phyloP scores from a whole-genome alignment of 1,284 basidiomycete species.

The Rhodotorula sp. region DNA sequence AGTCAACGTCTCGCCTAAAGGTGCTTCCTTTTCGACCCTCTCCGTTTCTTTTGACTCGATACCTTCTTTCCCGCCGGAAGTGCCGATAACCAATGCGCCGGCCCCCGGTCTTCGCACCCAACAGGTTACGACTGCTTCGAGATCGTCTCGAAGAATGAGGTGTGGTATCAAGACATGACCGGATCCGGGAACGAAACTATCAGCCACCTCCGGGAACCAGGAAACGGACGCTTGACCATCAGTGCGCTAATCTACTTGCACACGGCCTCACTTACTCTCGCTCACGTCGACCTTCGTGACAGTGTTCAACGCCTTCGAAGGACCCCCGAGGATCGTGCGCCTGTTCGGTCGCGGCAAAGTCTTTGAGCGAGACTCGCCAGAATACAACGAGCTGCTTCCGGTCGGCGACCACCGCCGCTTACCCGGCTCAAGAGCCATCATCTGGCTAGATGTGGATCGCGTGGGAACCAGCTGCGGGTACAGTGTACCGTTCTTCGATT shows the following conservation, averaged over 20 bases:
- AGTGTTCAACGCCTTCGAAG: constrained; percentile 37
- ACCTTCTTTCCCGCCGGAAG: background rate
- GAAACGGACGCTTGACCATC: background rate
- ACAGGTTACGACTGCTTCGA: constrained; percentile 8
- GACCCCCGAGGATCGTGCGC: constrained; percentile 37
- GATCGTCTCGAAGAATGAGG: background rate
- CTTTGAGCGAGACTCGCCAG: constrained; percentile 29
- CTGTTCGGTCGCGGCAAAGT: constrained; percentile 39
- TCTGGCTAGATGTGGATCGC: constrained; percentile 41
- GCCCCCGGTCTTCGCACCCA: no score
- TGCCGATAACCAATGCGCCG: background rate
- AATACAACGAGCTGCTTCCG: constrained; percentile 23
- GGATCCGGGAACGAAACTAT: constrained; percentile 2
- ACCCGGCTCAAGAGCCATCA: constrained; percentile 35
- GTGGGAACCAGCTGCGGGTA: constrained; percentile 40
- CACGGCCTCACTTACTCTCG: background rate
- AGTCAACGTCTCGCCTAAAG: constrained; percentile 12
- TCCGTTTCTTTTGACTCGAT: background rate
- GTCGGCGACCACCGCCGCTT: constrained; percentile 14
- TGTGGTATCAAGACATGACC: constrained; percentile 4
- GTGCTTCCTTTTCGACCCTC: background rate
- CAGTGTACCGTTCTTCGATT: constrained; percentile 37
- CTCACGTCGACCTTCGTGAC: background rate
- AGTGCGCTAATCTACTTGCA: background rate
- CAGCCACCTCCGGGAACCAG: background rate